Evolutionary conservation across 139 green algal species (phyloP).

Genomic region (Chlamydomonas sp.): DNA sequence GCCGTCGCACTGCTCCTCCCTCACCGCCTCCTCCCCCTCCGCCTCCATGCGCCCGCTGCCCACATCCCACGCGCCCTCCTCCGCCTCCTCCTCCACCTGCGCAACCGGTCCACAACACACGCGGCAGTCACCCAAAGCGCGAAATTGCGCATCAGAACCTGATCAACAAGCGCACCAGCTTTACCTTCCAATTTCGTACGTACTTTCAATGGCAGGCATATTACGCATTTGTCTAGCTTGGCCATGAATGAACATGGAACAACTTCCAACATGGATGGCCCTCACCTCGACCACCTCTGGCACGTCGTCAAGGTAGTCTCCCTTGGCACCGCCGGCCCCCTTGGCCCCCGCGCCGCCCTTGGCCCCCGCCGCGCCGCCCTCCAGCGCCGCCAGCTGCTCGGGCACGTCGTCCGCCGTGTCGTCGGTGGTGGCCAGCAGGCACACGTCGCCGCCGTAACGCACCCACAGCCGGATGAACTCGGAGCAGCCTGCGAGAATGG

Average conservation of each 20-base stretch:
- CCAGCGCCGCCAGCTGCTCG: not conserved
- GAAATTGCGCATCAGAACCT: too few species aligned
- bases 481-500: not conserved
- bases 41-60: not conserved
- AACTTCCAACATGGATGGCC: not conserved
- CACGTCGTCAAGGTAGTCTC: not conserved
- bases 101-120: too few species aligned
- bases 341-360: not conserved
- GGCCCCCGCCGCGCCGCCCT: not conserved
- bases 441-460: slow-evolving; percentile 9
- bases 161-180: not conserved
- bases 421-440: not conserved
- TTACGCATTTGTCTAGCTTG: too few species aligned
- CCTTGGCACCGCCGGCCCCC: not conserved
- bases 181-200: too few species aligned
- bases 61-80: slow-evolving; percentile 8
- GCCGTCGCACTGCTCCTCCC: not conserved
- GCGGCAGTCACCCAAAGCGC: too few species aligned
- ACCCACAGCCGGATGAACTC: slow-evolving; percentile 38
- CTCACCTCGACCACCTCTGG: not conserved
- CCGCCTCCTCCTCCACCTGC: slow-evolving; percentile 4
- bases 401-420: slow-evolving; percentile 3
- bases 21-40: not conserved
- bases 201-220: too few species aligned
- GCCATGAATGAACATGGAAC: too few species aligned